phyloP scores from a whole-genome alignment of 495 filamentous ascomycete species.

The Penicillium herquei region DNA sequence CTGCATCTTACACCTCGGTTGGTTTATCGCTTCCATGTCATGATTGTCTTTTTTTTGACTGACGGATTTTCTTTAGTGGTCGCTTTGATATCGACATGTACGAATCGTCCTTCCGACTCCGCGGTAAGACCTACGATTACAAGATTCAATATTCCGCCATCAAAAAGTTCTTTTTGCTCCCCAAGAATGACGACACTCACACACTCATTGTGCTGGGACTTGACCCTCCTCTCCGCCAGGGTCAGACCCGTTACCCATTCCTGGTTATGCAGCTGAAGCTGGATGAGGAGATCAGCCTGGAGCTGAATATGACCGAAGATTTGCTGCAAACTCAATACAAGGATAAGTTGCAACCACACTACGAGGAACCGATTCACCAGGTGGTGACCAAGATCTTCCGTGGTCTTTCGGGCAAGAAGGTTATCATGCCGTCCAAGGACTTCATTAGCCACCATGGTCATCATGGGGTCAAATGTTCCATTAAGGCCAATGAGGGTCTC shows the following conservation, averaged over 20 bases:
- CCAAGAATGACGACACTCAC: constrained; percentile 95
- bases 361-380: constrained; percentile 86
- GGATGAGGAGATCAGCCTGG: constrained; percentile 95
- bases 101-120: constrained; percentile 93
- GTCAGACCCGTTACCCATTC: constrained; percentile 98
- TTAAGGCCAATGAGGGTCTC: constrained; percentile 97
- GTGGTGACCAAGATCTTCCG: constrained; percentile 94
- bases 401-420: constrained; percentile 88
- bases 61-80: constrained; percentile 57
- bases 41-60: constrained; percentile 25
- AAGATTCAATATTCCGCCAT: constrained; percentile 97
- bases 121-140: constrained; percentile 99
- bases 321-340: constrained; percentile 79
- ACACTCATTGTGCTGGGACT: constrained; percentile 92
- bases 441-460: constrained; percentile 91
- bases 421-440: constrained; percentile 89
- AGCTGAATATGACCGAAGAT: constrained; percentile 93
- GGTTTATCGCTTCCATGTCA: constrained; percentile 16
- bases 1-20: constrained; percentile 95
- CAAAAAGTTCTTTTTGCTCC: constrained; percentile 98
- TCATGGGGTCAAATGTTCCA: constrained; percentile 96
- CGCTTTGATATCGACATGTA: constrained; percentile 99
- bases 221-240: constrained; percentile 93
- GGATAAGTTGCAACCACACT: constrained; percentile 79
- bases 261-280: constrained; percentile 99